Percentiles rank a stretch among this genome's conserved stretches.
These are phyloP conservation scores for Drechslerella coelobrocha DNA, from an alignment of 2,329 filamentous ascomycete genomes.

Conservation along the genomic window DNA sequence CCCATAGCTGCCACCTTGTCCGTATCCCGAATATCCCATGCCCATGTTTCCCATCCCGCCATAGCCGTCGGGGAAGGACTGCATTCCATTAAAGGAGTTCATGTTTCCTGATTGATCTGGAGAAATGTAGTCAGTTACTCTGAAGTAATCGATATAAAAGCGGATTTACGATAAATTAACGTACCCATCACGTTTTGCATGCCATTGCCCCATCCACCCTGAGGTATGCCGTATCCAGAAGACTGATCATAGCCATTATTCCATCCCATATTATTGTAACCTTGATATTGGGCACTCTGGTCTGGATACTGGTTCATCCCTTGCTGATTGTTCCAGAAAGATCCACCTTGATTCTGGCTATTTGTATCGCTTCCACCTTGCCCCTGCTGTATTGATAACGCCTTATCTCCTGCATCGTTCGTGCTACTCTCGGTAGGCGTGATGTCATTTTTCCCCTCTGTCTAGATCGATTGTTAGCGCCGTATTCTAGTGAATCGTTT, in stretches of 20 bases:
- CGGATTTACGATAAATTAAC: neutral
- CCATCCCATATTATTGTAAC: conserved; percentile 40
- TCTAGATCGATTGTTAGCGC: conserved; percentile 11
- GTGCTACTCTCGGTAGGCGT: conserved; percentile 8
- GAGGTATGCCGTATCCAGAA: conserved; percentile 51
- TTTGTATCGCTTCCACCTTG: conserved; percentile 32
- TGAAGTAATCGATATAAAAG: neutral
- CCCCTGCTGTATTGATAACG: conserved; percentile 6
- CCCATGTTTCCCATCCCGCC: conserved; percentile 53
- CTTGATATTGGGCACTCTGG: conserved; percentile 46
- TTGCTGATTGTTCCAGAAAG: conserved; percentile 46
- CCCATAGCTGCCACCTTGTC: conserved; percentile 46
- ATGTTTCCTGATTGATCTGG: conserved; percentile 42
- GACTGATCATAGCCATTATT: conserved; percentile 52
- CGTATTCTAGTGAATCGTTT: neutral
- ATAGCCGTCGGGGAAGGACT: conserved; percentile 52
- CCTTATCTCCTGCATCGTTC: conserved; percentile 7
- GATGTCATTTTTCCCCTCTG: conserved; percentile 19
- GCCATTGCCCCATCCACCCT: conserved; percentile 53
- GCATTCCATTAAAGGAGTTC: conserved; percentile 50
- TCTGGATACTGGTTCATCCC: conserved; percentile 37
- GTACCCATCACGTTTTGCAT: conserved; percentile 48
- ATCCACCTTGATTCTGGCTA: conserved; percentile 20
- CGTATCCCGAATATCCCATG: conserved; percentile 45
- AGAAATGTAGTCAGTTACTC: conserved; percentile 14